Conservation (phyloP, 768 basidiomycete genomes). For the Sistotremastrum suecicum region DNA sequence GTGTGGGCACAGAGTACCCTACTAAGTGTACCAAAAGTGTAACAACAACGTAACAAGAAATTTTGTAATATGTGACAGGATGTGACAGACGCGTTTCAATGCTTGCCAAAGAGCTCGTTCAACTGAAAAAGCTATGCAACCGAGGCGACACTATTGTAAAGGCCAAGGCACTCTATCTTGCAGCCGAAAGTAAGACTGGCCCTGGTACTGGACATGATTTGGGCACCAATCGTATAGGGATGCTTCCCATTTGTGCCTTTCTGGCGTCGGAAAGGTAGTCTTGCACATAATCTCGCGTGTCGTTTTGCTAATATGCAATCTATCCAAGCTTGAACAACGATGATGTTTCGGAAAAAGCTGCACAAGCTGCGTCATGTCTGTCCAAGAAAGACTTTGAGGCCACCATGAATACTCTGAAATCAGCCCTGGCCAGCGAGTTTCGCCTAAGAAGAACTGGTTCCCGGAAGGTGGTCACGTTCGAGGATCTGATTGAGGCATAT, state of each 20-base stretch:
- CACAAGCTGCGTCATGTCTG: conserved; percentile 20
- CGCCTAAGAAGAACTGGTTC: no score
- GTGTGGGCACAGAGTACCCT: no score
- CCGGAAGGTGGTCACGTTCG: no score
- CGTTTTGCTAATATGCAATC: conserved; percentile 1
- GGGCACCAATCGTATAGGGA: conserved; percentile 20
- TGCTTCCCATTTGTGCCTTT: conserved; percentile 36
- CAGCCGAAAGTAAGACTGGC: conserved; percentile 27
- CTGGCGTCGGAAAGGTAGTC: conserved; percentile 33
- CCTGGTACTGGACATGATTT: conserved; percentile 37
- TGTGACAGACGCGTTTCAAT: no score
- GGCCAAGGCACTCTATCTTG: conserved; percentile 20
- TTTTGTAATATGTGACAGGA: no score
- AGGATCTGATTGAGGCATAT: no score
- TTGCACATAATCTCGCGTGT: no score
- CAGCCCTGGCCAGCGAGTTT: no score
- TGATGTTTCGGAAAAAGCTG: conserved; percentile 16
- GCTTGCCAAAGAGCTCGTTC: background rate
- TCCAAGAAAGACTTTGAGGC: conserved; percentile 14
- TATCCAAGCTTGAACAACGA: conserved; percentile 12
- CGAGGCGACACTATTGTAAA: conserved; percentile 20
- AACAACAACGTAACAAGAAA: no score
- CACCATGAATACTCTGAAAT: conserved; percentile 11
- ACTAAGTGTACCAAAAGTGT: no score
- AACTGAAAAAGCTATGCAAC: conserved; percentile 15